These are phyloP conservation scores for Kwoniella sp. DNA, from an alignment of 768 basidiomycete genomes.

Conservation along the genomic window DNA sequence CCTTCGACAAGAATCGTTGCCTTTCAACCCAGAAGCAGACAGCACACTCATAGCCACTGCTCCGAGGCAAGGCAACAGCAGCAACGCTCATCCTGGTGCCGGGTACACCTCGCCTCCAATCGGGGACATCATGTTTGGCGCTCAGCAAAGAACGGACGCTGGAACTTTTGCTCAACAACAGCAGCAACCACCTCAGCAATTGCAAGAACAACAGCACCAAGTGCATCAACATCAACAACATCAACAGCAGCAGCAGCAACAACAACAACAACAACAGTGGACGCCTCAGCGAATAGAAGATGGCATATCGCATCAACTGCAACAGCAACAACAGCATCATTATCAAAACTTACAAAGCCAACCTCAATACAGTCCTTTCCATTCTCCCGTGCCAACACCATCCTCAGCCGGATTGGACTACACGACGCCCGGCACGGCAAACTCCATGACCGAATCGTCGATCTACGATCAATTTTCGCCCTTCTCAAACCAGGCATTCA, in stretches of 20 bases:
- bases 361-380: constrained; percentile 22
- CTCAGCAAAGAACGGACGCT: neutral
- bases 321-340: constrained; percentile 1
- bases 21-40: constrained; percentile 35
- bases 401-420: constrained; percentile 19
- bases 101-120: constrained; percentile 16
- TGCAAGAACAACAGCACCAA: constrained; percentile 3
- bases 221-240: constrained; percentile 1
- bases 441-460: constrained; percentile 3
- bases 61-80: constrained; percentile 10
- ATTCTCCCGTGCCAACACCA: constrained; percentile 17
- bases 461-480: constrained; percentile 23
- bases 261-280: constrained; percentile 5
- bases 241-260: constrained; percentile 9
- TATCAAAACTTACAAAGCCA: constrained; percentile 9
- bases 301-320: constrained; percentile 5
- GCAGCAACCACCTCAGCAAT: constrained; percentile 4
- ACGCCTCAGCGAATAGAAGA: neutral
- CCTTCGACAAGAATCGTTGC: constrained; percentile 37
- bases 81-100: neutral
- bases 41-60: constrained; percentile 46
- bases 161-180: constrained; percentile 3
- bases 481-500: constrained; percentile 10
- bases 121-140: constrained; percentile 34
- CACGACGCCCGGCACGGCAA: constrained; percentile 23